Base-by-base conservation (phyloP, 345 rosid species). In the Aquilaria malaccensis region DNA sequence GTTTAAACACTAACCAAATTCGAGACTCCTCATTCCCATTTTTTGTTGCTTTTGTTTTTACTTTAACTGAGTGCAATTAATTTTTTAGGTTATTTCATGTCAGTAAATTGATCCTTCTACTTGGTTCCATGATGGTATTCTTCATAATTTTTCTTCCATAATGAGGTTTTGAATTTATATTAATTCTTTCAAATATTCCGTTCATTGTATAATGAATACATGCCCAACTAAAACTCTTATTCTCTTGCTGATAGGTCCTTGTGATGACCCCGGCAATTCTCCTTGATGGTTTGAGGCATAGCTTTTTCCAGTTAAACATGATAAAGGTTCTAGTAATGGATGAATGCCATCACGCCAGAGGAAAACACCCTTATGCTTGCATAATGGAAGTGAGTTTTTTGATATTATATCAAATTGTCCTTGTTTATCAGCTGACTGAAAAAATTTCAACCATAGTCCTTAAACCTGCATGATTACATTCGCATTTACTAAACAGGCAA, bases 261-360 rank as follows among this genome's bases (percentile, higher is more conserved):
- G 96, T 94, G 71, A 90, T 94, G 99, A 94, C 99, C 10, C 99
- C 92, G 14, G 86, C 77, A 30, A 86, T 94, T 73, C 77, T 94
- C 70, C 92, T 94, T 4, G 11, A 50, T 66, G 80, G 88, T 59
- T 77, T 94, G 79, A 84, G 92, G 72, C 95, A 72, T 59, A 63
- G 83, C 74, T 79, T 80, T 70, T 74, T 94, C 64, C 76, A 60
- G 3, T 66, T 88, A 47, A 72, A 76, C 61, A 64, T 70, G 76
- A 86, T 94, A 62, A 88, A 84, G 82, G 76, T 94, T 77, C 70
- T 94, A 61, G 76, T 94, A 61, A 10, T 94, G 58, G 99, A 94
- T 80, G 99, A 94, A 70, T 94, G 99, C 59, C 99, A 94, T 74
- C 96, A 90, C 68, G 78, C 97, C 10, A 45, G 79, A 55, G 92